Percentiles rank a stretch among this genome's conserved stretches.
Evolutionary conservation across 2,329 filamentous ascomycete species (phyloP).

Genomic region (Cercospora nicotianae): DNA sequence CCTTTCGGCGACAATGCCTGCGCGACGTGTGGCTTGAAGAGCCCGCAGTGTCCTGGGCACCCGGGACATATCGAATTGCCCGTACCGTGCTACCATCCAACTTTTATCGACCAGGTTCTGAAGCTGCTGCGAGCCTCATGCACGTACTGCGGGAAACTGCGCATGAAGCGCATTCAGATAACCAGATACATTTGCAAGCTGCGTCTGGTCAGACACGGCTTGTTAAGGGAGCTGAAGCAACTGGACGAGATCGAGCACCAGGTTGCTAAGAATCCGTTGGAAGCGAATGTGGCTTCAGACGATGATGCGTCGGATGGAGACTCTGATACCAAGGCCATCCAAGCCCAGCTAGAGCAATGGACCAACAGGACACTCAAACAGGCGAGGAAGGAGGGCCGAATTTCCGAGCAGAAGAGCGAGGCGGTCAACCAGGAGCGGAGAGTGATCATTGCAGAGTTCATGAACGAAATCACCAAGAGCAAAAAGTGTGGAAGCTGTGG

Average conservation of each 20-base stretch:
- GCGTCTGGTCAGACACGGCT: constrained; percentile 78
- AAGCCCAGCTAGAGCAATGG: constrained; percentile 62
- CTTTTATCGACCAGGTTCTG: constrained; percentile 89
- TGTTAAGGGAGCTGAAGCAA: constrained; percentile 66
- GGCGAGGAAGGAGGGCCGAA: constrained; percentile 51
- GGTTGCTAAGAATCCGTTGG: constrained; percentile 19
- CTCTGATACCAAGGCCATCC: constrained; percentile 57
- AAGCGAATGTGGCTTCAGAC: constrained; percentile 34
- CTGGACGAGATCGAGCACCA: constrained; percentile 46
- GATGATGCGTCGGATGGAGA: constrained; percentile 63
- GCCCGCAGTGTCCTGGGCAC: constrained; percentile 80
- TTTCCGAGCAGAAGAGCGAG: constrained; percentile 71
- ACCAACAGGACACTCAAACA: constrained; percentile 70
- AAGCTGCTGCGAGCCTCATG: constrained; percentile 84
- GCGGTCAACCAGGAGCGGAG: constrained; percentile 75
- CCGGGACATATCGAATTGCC: constrained; percentile 93
- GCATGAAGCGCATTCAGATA: constrained; percentile 72
- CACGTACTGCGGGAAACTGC: constrained; percentile 84
- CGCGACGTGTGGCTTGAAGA: constrained; percentile 84
- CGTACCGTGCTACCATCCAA: constrained; percentile 91
- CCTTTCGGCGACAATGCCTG: constrained; percentile 85
- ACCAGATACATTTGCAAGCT: constrained; percentile 82
- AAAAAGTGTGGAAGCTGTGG: constrained; percentile 69
- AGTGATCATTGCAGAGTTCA: constrained; percentile 75
- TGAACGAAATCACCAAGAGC: constrained; percentile 67